phyloP scores from a whole-genome alignment of 2,329 filamentous ascomycete genomes.

The Trichoderma cornu-damae region DNA sequence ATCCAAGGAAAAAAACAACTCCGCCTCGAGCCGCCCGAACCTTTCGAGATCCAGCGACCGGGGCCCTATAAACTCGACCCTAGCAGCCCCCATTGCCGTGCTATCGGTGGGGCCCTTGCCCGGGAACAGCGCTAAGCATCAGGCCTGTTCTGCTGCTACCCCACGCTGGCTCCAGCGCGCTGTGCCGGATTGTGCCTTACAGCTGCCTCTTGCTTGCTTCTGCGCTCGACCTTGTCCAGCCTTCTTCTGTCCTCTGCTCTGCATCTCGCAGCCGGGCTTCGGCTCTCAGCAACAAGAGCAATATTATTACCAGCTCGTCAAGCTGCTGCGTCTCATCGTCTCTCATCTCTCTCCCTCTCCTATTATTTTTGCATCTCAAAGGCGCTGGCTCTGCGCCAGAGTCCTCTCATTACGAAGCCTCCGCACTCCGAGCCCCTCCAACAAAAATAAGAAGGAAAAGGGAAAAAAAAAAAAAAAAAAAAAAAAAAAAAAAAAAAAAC shows the following conservation, averaged over 20 bases:
- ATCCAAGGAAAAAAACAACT: background rate
- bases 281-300: background rate
- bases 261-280: slow-evolving; percentile 2
- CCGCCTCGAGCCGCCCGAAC: slow-evolving; percentile 11
- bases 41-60: slow-evolving; percentile 5
- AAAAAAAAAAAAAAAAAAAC: no score
- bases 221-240: background rate
- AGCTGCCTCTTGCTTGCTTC: slow-evolving; percentile 1
- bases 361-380: background rate
- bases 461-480: no score
- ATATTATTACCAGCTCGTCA: slow-evolving; percentile 9
- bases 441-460: no score
- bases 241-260: slow-evolving; percentile 2
- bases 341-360: background rate
- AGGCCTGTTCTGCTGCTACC: slow-evolving; percentile 15
- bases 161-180: slow-evolving; percentile 16
- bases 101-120: slow-evolving; percentile 11
- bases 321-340: slow-evolving; percentile 2
- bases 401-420: slow-evolving; percentile 6
- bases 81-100: slow-evolving; percentile 16
- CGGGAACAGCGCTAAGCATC: slow-evolving; percentile 15
- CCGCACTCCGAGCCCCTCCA: slow-evolving; percentile 12
- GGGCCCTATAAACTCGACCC: slow-evolving; percentile 9
- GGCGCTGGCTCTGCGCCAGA: slow-evolving; percentile 20
- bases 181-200: slow-evolving; percentile 16